A percentile compares a stretch with the other conserved stretches of the same genome.
phyloP scores from a whole-genome alignment of 2,329 filamentous ascomycete species.

The Aspergillus aculeatus region DNA sequence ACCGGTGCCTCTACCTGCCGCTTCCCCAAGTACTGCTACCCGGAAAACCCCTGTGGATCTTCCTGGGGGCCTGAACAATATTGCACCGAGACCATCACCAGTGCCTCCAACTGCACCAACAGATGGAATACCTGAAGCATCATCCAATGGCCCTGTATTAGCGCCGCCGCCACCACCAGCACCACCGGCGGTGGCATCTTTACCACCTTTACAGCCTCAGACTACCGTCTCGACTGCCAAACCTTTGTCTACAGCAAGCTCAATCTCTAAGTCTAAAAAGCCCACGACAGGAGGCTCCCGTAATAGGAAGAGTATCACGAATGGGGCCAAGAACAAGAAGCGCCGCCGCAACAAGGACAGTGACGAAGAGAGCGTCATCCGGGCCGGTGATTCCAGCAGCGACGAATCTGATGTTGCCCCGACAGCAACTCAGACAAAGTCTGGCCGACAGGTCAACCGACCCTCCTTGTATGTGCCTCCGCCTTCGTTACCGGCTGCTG shows the following conservation, averaged over 20 bases:
- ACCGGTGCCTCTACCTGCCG: constrained; percentile 8
- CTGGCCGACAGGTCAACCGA: constrained; percentile 68
- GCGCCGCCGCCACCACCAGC: neutral
- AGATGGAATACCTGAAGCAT: neutral
- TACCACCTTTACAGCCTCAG: constrained; percentile 11
- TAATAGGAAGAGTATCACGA: constrained; percentile 17
- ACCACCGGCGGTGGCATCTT: neutral
- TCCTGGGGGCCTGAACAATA: constrained; percentile 9
- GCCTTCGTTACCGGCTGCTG: constrained; percentile 35
- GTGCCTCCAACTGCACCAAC: neutral
- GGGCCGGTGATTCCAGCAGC: constrained; percentile 38
- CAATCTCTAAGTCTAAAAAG: constrained; percentile 14
- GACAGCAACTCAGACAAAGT: constrained; percentile 68
- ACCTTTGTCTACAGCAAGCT: constrained; percentile 2
- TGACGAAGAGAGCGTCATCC: constrained; percentile 34
- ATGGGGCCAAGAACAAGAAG: constrained; percentile 20
- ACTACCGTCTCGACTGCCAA: constrained; percentile 6
- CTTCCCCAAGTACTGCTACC: constrained; percentile 6
- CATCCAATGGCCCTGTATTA: neutral
- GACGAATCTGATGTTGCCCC: constrained; percentile 51
- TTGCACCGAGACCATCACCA: constrained; percentile 16
- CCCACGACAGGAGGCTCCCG: constrained; percentile 12
- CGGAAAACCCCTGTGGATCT: constrained; percentile 3
- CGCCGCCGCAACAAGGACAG: constrained; percentile 28
- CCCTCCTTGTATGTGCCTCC: constrained; percentile 59